Evolutionary conservation across 352 stramenopile genomes (phyloP), one percentile per base, ranked within the genome.

Genomic region (Phytophthora citrophthora): DNA sequence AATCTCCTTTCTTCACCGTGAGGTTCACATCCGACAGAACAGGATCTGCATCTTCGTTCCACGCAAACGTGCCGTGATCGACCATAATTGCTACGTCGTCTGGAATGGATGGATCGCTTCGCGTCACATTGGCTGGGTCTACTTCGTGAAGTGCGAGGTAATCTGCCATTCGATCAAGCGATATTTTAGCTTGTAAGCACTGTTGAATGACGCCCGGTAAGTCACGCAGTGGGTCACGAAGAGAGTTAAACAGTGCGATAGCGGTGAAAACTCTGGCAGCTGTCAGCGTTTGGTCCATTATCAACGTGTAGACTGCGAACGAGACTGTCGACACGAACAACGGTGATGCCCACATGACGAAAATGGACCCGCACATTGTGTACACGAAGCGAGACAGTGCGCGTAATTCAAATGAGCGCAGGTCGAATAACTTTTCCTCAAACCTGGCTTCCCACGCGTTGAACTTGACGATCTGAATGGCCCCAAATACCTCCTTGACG

Each of bases 381-480:
- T 85, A 74, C 20, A 64, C 29, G 36, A 72, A 68, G 0, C 48
- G 39, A 54, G 93, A 77, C 76, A 86, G 95, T 5, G 81, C 83
- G 68, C 91, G 86, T 56, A 96, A 90, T 70, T 97, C 96, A 64
- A 93, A 87, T 12, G 77, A 61, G 26, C 91, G 77, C n/a, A 9
- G n/a, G 12, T 15, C 38, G 13, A 38, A 26, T 5, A 77, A 53
- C 16, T 58, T 58, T 23, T 75, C 49, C 4, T 54, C 51, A 38
- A 91, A 89, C 16, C 70, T 74, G n/a, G 73, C 59, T 68, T 99
- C 96, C 96, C 96, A 99, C 1, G 93, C 94, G 55, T 98, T 97
- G 1, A 99, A 68, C 62, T 99, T 99, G 62, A 99, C 92, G 40
- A 98, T 81, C 72, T 98, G 92, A 57, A 98, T 98, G 8, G 88